Evolutionary conservation across 2,329 filamentous ascomycete genomes (phyloP), one percentile per base, ranked within the genome.

Genomic region (Diplodia sapinea): DNA sequence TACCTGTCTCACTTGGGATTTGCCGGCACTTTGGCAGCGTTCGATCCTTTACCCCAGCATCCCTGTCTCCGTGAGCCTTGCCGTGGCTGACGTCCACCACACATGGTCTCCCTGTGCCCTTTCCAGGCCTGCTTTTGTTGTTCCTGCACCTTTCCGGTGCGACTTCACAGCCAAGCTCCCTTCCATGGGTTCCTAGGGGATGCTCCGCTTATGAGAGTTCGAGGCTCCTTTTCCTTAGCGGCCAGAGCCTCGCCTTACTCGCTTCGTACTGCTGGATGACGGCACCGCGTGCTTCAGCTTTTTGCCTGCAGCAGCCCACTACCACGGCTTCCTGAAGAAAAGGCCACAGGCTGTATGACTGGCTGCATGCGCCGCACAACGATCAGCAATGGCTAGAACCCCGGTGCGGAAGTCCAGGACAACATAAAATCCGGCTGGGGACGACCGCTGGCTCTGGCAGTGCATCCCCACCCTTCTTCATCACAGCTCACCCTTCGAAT

Each of bases 1-100:
- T 61, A 61, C 33, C 59, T 51, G 29, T 63, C 59, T 63, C n/a
- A 51, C 43, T 51, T 23, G 31, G 31, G 47, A 61, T 26, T 43
- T 12, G 12, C 36, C 13, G 38, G 11, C 4, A 56, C 6, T 23
- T 38, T 17, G 17, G 29, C 15, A 20, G 9, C 9, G 11, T 33
- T 62, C 31, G 26, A 50, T 26, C 23, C 43, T 62, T 15, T 49
- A 5, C 47, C 11, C 29, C 57, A 12, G 8, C 4, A 61, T 36
- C 57, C 57, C 36, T 50, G 40, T 36, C 40, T 2, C 9, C 7
- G 15, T 23, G 20, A 33, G 7, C 57, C 40, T 40, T 49, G n/a
- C 38, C 43, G 17, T 11, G 23, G 23, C 40, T 29, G 13, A 3
- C 15, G 8, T 36, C 26, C 17, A 49, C 57, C 57, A 50, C 29